phyloP scores from a whole-genome alignment of 2,329 filamentous ascomycete genomes.

The Ascomycota sp. region DNA sequence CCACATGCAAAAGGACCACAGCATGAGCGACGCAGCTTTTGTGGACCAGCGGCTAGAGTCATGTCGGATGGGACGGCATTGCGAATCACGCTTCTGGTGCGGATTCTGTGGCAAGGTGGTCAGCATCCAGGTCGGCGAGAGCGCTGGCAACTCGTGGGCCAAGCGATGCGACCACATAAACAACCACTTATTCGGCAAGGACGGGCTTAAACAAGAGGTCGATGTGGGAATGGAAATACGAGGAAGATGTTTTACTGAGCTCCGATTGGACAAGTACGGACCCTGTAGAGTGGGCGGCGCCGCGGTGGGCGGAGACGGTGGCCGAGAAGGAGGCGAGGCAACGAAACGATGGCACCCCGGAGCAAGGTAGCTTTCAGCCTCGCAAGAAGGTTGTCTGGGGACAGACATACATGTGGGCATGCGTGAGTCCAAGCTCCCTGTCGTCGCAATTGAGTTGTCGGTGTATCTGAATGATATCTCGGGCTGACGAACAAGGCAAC shows the following conservation, averaged over 20 bases:
- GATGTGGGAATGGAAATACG: conserved; percentile 35
- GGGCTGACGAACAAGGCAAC: no score
- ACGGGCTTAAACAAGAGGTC: conserved; percentile 13
- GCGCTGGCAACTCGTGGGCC: conserved; percentile 29
- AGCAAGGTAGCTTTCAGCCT: conserved; percentile 1
- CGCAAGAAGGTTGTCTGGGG: conserved; percentile 3
- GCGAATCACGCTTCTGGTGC: conserved; percentile 59
- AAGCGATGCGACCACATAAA: conserved; percentile 53
- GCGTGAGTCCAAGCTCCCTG: conserved; percentile 8
- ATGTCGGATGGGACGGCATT: conserved; percentile 43
- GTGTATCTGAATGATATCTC: no score
- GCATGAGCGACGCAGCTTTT: conserved; percentile 8
- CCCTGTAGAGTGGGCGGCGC: neutral
- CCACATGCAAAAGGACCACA: conserved; percentile 38
- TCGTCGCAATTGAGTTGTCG: no score
- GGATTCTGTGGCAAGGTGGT: conserved; percentile 53
- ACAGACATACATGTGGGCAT: conserved; percentile 10
- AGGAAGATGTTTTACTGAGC: conserved; percentile 8
- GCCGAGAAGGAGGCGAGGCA: conserved; percentile 3
- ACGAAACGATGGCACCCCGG: neutral
- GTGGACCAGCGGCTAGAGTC: conserved; percentile 25
- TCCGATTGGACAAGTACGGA: neutral
- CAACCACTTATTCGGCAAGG: conserved; percentile 40
- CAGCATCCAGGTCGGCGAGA: conserved; percentile 21
- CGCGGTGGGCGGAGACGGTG: neutral